These are phyloP conservation scores for Syncephalis fuscata DNA, from an alignment of 371 early-diverging fungal species.

Conservation along the genomic window DNA sequence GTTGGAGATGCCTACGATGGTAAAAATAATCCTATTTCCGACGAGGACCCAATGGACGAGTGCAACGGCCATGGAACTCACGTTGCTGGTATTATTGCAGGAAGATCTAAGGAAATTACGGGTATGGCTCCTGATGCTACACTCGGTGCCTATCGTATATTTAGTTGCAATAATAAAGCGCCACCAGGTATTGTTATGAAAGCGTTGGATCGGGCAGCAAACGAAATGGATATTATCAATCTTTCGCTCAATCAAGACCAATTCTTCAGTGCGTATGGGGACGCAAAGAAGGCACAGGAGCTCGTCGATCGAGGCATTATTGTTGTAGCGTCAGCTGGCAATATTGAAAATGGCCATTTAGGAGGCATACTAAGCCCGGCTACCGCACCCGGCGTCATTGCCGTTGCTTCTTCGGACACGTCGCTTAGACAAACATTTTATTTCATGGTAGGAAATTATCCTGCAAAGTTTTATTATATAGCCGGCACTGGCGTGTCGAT, in stretches of 20 bases:
- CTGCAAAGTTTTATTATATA: no score
- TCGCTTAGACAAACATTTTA: constrained; percentile 28
- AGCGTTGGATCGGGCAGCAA: constrained; percentile 37
- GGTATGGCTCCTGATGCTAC: constrained; percentile 46
- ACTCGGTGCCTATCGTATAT: constrained; percentile 33
- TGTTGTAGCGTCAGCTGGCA: constrained; percentile 34
- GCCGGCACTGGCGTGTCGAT: no score
- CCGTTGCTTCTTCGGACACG: constrained; percentile 50
- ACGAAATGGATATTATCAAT: constrained; percentile 37
- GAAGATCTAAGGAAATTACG: constrained; percentile 13
- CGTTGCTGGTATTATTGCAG: constrained; percentile 36
- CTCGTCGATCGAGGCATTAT: background rate
- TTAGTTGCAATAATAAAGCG: constrained; percentile 34
- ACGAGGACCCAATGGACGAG: constrained; percentile 33
- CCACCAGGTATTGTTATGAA: constrained; percentile 7
- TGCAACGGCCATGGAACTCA: constrained; percentile 36
- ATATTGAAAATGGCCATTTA: constrained; percentile 42
- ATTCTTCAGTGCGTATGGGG: background rate
- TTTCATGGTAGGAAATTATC: constrained; percentile 23
- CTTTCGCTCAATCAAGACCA: constrained; percentile 32
- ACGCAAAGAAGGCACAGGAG: background rate
- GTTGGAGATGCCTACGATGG: constrained; percentile 12
- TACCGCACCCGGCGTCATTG: constrained; percentile 34
- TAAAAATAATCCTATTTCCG: constrained; percentile 4
- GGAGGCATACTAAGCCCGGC: constrained; percentile 42